These are phyloP conservation scores for Aspergillus floridensis DNA, from an alignment of 2,329 filamentous ascomycete genomes.

Conservation along the genomic window DNA sequence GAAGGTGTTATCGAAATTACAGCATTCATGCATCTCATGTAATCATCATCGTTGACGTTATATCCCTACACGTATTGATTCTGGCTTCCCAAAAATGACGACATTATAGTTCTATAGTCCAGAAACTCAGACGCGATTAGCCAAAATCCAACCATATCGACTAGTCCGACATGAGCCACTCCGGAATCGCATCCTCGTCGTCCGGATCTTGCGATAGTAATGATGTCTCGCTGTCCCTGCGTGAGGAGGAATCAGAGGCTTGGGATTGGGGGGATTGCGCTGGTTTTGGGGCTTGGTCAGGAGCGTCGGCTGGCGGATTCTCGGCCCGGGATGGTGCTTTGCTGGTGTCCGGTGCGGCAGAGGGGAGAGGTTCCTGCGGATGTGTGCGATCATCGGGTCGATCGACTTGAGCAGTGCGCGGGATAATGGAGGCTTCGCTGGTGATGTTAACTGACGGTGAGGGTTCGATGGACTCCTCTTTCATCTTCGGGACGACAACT, in stretches of 20 bases:
- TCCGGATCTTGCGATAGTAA: slow-evolving; percentile 62
- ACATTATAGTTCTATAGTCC: too few species aligned
- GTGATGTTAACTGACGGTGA: not conserved
- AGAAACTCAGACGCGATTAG: too few species aligned
- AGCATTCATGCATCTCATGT: too few species aligned
- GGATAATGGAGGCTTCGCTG: not conserved
- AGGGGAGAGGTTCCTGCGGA: not conserved
- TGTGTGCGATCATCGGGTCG: not conserved
- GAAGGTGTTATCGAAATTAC: too few species aligned
- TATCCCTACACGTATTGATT: too few species aligned
- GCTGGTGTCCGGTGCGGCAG: not conserved
- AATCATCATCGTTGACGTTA: too few species aligned
- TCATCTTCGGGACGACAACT: slow-evolving; percentile 29
- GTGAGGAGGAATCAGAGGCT: slow-evolving; percentile 23
- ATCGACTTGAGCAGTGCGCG: not conserved
- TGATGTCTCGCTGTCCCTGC: slow-evolving; percentile 48
- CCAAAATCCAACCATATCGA: too few species aligned
- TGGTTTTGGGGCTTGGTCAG: slow-evolving; percentile 16
- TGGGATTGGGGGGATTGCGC: slow-evolving; percentile 15
- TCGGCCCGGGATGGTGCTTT: not conserved
- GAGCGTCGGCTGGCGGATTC: not conserved
- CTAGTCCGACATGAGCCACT: slow-evolving; percentile 54
- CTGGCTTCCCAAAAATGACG: too few species aligned
- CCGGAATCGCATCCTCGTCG: slow-evolving; percentile 63
- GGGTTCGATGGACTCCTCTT: not conserved